These are phyloP conservation scores for Termitomyces sp. DNA, from an alignment of 768 basidiomycete species.

Conservation along the genomic window DNA sequence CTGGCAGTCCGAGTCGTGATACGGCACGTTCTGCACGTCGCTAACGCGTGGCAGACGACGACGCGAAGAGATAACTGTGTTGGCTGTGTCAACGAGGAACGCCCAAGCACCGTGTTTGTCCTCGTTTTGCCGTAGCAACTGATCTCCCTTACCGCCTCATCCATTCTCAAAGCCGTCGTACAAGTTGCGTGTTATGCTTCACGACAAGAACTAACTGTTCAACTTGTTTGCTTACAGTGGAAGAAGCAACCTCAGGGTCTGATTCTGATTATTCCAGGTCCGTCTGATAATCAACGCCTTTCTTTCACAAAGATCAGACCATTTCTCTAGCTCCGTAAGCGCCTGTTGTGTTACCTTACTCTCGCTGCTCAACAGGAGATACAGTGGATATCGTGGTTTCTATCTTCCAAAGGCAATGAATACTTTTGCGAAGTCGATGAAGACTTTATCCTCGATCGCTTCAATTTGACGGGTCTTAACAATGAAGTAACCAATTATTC, in stretches of 20 bases:
- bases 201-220: not conserved
- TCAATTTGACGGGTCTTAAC: conserved; percentile 97
- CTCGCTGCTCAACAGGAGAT: conserved; percentile 3
- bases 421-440: conserved; percentile 99
- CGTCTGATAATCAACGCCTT: conserved; percentile 20
- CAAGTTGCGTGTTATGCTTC: conserved; percentile 8
- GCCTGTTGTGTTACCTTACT: not conserved
- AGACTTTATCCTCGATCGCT: conserved; percentile 96
- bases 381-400: conserved; percentile 99
- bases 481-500: conserved; percentile 94
- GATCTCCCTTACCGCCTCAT: not conserved
- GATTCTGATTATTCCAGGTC: conserved; percentile 97
- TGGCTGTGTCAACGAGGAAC: not conserved
- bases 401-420: conserved; percentile 97
- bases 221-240: conserved; percentile 42
- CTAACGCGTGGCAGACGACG: conserved; percentile 1
- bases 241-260: conserved; percentile 85
- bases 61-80: not conserved
- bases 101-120: conserved; percentile 1
- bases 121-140: not conserved
- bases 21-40: conserved; percentile 4
- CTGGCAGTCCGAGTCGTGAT: not conserved
- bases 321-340: conserved; percentile 31
- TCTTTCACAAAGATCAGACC: conserved; percentile 7
- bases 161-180: not conserved